These are phyloP conservation scores for Triadica sebifera DNA, from an alignment of 345 rosid genomes.

Conservation along the genomic window DNA sequence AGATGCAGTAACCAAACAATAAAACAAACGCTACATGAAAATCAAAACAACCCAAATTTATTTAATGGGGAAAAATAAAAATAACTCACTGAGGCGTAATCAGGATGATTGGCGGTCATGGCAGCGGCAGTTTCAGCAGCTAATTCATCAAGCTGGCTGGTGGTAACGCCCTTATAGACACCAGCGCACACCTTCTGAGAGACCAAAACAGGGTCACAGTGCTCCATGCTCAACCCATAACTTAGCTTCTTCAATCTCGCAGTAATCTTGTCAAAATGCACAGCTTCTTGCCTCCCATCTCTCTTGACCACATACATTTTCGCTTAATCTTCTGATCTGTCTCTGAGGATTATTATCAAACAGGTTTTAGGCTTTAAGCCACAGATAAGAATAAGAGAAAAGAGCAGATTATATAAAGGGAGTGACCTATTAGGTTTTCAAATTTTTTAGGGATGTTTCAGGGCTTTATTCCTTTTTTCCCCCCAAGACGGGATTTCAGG, in stretches of 20 bases:
- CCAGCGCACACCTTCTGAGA: conserved; percentile 99
- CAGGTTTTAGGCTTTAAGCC: neutral
- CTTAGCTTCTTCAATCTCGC: conserved; percentile 93
- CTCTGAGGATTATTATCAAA: conserved; percentile 14
- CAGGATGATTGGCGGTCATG: conserved; percentile 93
- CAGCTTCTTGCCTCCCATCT: conserved; percentile 83
- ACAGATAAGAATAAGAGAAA: neutral
- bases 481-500: conserved; percentile 5
- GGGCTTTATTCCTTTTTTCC: neutral
- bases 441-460: too few species aligned
- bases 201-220: conserved; percentile 93
- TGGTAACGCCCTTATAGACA: conserved; percentile 94
- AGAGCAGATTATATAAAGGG: neutral
- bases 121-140: conserved; percentile 99
- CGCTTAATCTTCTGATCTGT: neutral
- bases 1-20: neutral
- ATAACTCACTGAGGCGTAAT: conserved; percentile 81
- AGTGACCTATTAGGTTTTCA: neutral
- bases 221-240: conserved; percentile 87
- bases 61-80: neutral
- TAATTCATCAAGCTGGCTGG: conserved; percentile 94
- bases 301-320: conserved; percentile 92
- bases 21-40: neutral
- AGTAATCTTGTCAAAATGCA: conserved; percentile 96
- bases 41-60: neutral